Base-by-base conservation (phyloP, 2,329 filamentous ascomycete genomes). In the Alternaria novae-zelandiae region DNA sequence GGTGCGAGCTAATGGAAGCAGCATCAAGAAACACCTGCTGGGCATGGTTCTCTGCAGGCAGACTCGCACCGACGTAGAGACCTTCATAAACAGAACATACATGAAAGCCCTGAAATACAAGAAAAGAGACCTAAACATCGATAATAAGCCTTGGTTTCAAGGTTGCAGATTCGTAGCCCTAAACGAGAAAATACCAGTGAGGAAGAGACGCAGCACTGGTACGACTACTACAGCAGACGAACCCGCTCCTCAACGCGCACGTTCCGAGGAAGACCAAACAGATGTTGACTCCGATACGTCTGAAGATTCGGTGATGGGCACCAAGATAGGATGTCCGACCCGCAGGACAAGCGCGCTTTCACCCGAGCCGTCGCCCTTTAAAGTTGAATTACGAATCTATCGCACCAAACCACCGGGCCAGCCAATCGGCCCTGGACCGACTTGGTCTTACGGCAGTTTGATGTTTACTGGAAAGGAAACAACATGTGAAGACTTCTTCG, bases 401-500 rank as follows among this genome's bases (percentile, higher is more conserved):
- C 46, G 51, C 9, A 60, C 41, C n/a, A 51, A 23, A 20, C 11
- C 30, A 28, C 44, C 17, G 23, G 10, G 11, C 11, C 21, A 25
- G n/a, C n/a, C 6, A 30, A 20, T 53, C 23, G 30, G 13, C 8
- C 21, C 26, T 6, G 57, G 25, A 11, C 36, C 56, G 4, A 51
- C 45, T 49, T 15, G 32, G 20, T 51, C 54, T 5, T 58, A 49
- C 26, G 45, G 56, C 7, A 46, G 12, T 3, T 13, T 56, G 11
- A 58, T 67, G 20, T 49, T 65, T 3, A 58, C 59, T 2, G 28
- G 57, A 7, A 36, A 49, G 13, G 15, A 28, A 6, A 13, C 36
- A 41, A 41, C 6, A 59, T 59, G 25, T 43, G 58, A 67, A 13
- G 32, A 61, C 11, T 67, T 59, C 25, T 70, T 71, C 41, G n/a